Base-by-base conservation (phyloP, 257 asterid genomes). In the Jacaranda copaia region DNA sequence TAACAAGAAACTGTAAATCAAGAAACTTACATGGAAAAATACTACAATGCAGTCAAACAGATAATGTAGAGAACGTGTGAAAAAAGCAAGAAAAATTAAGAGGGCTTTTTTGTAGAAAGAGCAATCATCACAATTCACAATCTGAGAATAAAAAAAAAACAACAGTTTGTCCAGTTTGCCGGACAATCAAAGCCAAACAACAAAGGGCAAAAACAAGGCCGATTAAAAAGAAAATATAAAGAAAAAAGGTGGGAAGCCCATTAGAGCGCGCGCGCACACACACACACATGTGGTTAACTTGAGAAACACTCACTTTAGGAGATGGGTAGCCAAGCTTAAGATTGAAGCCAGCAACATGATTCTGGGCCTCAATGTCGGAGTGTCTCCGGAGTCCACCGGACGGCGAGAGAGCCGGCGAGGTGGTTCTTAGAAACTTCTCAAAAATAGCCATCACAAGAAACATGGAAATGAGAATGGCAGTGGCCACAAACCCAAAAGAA, bases 401-500 rank as follows among this genome's bases (percentile, higher is more conserved):
- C 59, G 89, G 89, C 8, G 93, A 73, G 55, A 81, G 72, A 10
- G 78, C 77, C 75, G 95, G 85, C 59, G 96, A 78, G 20, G 89
- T 83, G 11, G 89, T 86, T 39, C 97, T 78, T 5, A 92, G 87
- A 77, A 93, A 85, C 88, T 93, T 87, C 83, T 93, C 98, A 56
- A 93, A 92, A 5, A 93, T 88, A 32, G 98, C 98, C 98, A 93
- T 93, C 11, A 93, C 92, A 36, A 93, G 96, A 68, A 93, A 93
- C 97, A 93, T 93, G 19, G 96, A 92, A 53, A 93, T 90, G 36
- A 93, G 97, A 79, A 93, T 87, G 20, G 97, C 98, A 69, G 98
- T 93, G 64, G 98, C 98, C 1, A 93, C 97, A 79, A 93, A 93
- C 69, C 98, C 98, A 68, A 93, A 93, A 3, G 98, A 93, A 46